Percentiles rank a stretch among this genome's conserved stretches.
Conservation (phyloP, 2,329 filamentous ascomycete species). For the Monilinia laxa region DNA sequence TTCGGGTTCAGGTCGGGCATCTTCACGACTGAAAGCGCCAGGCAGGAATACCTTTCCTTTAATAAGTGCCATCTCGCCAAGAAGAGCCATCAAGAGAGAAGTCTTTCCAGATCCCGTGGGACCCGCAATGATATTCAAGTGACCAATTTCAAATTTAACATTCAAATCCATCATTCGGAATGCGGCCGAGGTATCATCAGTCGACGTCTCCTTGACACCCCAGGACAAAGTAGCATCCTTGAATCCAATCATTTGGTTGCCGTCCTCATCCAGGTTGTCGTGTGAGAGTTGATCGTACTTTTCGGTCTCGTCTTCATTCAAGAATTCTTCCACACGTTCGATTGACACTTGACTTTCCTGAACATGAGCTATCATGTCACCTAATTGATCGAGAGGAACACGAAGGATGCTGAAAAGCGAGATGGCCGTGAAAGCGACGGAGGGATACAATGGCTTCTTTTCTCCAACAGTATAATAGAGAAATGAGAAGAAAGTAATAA, state of each 20-base stretch:
- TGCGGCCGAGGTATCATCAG: conserved; percentile 63
- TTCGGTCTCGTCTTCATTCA: conserved; percentile 90
- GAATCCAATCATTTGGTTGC: conserved; percentile 78
- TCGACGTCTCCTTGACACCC: conserved; percentile 67
- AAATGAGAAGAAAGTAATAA: conserved; percentile 97
- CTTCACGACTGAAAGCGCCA: conserved; percentile 74
- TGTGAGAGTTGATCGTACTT: conserved; percentile 84
- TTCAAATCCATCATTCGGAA: conserved; percentile 83
- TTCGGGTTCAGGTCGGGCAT: conserved; percentile 75
- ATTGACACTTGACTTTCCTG: conserved; percentile 97
- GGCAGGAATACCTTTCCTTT: conserved; percentile 81
- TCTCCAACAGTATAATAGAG: conserved; percentile 89
- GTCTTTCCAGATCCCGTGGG: conserved; percentile 95
- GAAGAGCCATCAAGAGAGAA: conserved; percentile 88
- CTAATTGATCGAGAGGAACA: conserved; percentile 90
- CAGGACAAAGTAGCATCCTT: conserved; percentile 83
- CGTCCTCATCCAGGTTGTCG: conserved; percentile 66
- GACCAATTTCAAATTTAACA: conserved; percentile 77
- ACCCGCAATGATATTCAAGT: conserved; percentile 89
- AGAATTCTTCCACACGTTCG: conserved; percentile 91
- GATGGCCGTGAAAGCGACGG: conserved; percentile 91
- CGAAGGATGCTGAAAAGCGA: conserved; percentile 93
- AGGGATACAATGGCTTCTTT: conserved; percentile 84
- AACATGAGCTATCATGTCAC: conserved; percentile 98
- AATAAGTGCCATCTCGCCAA: conserved; percentile 92